Base-by-base conservation (phyloP, 495 filamentous ascomycete genomes). In the Haplographium delicatum region DNA sequence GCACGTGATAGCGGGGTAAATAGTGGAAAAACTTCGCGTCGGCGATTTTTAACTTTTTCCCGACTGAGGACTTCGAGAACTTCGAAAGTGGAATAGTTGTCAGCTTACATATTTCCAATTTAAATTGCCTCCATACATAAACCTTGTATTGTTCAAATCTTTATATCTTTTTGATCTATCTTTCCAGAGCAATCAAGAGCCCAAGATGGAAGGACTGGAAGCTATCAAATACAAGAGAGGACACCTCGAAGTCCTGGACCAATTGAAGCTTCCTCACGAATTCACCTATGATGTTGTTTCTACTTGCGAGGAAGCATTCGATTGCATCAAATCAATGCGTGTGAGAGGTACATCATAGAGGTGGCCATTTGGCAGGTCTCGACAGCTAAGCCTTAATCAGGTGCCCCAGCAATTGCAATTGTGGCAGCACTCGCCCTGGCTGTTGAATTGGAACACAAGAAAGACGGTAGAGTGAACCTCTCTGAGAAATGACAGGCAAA, bases 381-480 rank as follows among this genome's bases (percentile, higher is more conserved):
- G 16, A n/a, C 22, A 31, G 40, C 52, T 59, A 45, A 62, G 30
- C 8, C 47, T 45, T 19, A 5, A 34, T 9, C 35, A 70, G 75
- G 93, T 24, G 93, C 93, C 10, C 93, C 93, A 16, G 93, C 94
- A 33, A 98, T 98, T 61, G 93, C 94, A 27, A 96, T 98, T 45
- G 93, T 98, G 13, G 93, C 94, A 20, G 89, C 88, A 5, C 79
- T 98, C 28, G 83, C 85, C 5, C 79, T 95, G 26, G 89, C 87
- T 5, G 84, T 93, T 10, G 87, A 89, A 57, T 61, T 90, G 19
- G 69, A 79, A 46, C 69, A 73, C 22, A 74, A 74, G 38, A 65
- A 60, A 51, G 74, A 70, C 60, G 63, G 73, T 73, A 61, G 62
- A 69, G 57, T 15, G 15, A 4, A 20, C 39, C 8, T 15, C 3